Percentiles rank a stretch among this genome's conserved stretches.
Conservation (phyloP, 73 alveolate species). For the Paramecium octaurelia region DNA sequence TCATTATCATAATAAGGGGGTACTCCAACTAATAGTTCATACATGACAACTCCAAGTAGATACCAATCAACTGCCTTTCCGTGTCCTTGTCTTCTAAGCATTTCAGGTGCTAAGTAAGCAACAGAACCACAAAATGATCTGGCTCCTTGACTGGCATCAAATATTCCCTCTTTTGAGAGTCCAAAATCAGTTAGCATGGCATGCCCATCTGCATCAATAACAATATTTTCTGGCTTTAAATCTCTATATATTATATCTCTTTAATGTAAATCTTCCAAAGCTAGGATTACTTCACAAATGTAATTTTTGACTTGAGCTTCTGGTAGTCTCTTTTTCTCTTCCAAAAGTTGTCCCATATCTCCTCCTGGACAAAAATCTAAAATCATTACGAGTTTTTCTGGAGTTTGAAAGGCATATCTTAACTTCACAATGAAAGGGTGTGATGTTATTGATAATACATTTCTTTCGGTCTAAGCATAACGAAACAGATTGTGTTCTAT, state of each 20-base stretch:
- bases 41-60: conserved; percentile 91
- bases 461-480: conserved; percentile 94
- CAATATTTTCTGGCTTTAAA: conserved; percentile 84
- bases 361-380: conserved; percentile 95
- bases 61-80: conserved; percentile 98
- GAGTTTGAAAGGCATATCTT: conserved; percentile 88
- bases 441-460: conserved; percentile 78
- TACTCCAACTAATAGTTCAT: conserved; percentile 93
- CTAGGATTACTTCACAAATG: conserved; percentile 84
- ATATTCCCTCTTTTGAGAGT: conserved; percentile 90
- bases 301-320: conserved; percentile 89
- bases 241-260: conserved; percentile 87
- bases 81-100: conserved; percentile 93
- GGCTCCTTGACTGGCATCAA: conserved; percentile 75
- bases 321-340: conserved; percentile 80
- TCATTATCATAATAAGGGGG: conserved; percentile 93
- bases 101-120: conserved; percentile 97
- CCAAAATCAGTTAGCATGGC: conserved; percentile 98
- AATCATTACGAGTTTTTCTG: conserved; percentile 80
- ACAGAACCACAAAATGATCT: conserved; percentile 92
- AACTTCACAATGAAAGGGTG: conserved; percentile 87
- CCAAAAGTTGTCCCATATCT: conserved; percentile 83
- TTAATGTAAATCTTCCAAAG: conserved; percentile 86
- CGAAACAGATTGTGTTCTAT: conserved; percentile 76
- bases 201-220: conserved; percentile 89